Evolutionary conservation across 208 protist species (phyloP).

Genomic region (Acanthamoeba sp.): DNA sequence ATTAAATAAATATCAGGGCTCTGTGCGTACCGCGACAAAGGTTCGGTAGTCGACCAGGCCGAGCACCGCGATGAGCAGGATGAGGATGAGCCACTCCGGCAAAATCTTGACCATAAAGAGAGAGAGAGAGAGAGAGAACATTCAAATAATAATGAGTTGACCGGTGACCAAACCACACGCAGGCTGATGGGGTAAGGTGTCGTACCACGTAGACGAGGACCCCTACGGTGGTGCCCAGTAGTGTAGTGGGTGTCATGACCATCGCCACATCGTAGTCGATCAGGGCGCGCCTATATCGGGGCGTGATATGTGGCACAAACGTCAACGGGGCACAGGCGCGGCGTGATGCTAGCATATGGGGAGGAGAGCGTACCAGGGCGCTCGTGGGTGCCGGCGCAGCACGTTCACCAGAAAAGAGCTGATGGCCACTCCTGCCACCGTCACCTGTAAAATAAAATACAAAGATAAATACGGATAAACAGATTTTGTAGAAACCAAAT

Average conservation of each 20-base stretch:
- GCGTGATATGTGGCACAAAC: not conserved
- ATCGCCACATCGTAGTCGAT: slow-evolving; percentile 85
- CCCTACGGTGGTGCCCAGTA: slow-evolving; percentile 84
- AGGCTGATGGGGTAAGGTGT: not conserved
- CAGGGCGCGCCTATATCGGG: slow-evolving; percentile 72
- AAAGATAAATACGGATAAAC: not conserved
- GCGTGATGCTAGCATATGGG: not conserved
- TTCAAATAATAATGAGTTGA: not conserved
- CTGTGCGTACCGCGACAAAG: slow-evolving; percentile 22
- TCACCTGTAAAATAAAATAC: not conserved
- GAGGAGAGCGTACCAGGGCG: slow-evolving; percentile 16
- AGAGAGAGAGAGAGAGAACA: not conserved
- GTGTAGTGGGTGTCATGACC: slow-evolving; percentile 84
- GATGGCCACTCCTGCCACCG: slow-evolving; percentile 35
- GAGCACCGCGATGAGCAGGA: slow-evolving; percentile 19
- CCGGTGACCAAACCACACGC: too few species aligned
- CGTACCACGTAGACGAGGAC: slow-evolving; percentile 82
- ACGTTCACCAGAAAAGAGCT: slow-evolving; percentile 33
- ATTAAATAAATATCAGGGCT: not conserved
- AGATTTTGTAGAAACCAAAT: slow-evolving; percentile 2
- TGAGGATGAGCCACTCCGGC: slow-evolving; percentile 63
- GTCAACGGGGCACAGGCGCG: not conserved
- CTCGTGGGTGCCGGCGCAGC: slow-evolving; percentile 28
- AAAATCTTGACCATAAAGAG: not conserved
- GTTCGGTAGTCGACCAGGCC: slow-evolving; percentile 47